Base-by-base conservation (phyloP, 75 land plant species). In the Adiantum capillusveneris region DNA sequence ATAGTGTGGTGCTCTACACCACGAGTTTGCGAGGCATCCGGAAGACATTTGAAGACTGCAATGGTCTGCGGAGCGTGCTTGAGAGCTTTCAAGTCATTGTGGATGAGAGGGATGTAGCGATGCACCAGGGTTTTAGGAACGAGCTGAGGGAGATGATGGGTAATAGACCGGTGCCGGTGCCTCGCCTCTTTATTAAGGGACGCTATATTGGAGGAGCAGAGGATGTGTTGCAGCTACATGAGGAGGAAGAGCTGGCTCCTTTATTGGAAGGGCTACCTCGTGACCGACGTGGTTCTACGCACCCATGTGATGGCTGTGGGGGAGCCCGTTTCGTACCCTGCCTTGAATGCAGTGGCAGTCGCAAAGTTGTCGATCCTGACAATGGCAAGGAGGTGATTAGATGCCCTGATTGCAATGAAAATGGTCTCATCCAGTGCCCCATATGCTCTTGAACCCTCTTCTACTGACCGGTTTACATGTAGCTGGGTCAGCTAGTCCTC, bases 1-100 rank as follows among this genome's bases (percentile, higher is more conserved):
- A 77, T 11, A 29, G 69, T 6, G 78, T 88, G 20, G 77, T 88
- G 27, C 67, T 88, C 28, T 88, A 88, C 74, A 73, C 85, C 1
- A 88, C 94, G 20, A 82, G 76, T 64, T 39, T 88, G 19, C 60
- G 81, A n/a, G 86, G 89, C 16, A 85, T 88, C 12, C 53, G 94
- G 55, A 85, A 84, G 57, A 85, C 94, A 13, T 84, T 84, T 57
- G 94, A 85, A 48, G 83, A 82, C 39, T 88, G 94, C 68, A 69
- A 51, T 52, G 27, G 31, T 1, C 49, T 82, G 39, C 68, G 74
- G 62, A 71, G 69, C 31, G 63, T 85, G 7, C 24, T 88, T 25
- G 57, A 79, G 42, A 79, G 76, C 57, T 61, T 77, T 42, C 54
- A 44, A 14, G 67, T 82, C 0, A 0, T 7, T 25, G 69, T 72